Evolutionary conservation across 2,329 filamentous ascomycete genomes (phyloP), one percentile per base, ranked within the genome.

Genomic region (Scedosporium apiospermum): DNA sequence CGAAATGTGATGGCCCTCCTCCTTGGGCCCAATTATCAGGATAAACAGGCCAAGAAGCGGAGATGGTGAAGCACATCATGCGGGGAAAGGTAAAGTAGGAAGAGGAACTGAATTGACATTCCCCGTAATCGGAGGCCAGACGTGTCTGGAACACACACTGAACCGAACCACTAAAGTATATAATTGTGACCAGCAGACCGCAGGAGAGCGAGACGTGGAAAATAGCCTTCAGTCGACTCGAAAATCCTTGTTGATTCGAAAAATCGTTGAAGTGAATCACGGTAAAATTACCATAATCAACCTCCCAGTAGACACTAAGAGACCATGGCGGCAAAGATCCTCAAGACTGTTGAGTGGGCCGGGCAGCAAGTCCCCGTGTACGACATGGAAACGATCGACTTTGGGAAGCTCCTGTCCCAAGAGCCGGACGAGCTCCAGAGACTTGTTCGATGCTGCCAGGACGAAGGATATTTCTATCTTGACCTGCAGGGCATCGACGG

Each of bases 391-490:
- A 82, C 79, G 30, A 75, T 84, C 67, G 73, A 81, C 74, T 84
- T 80, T 68, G 76, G 75, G 18, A 74, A 73, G 57, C 71, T 84
- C 61, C 78, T 83, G 42, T 83, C 80, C 0, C 78, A 83, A 65
- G 80, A 84, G 64, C 80, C 81, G 6, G 72, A 70, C 21, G 82
- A 84, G 71, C 70, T 84, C 7, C 78, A 83, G 64, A 81, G 77
- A 67, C 72, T 83, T 6, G 69, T 82, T 62, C 72, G 75, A 42
- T 76, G 74, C 65, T 84, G 82, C 69, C 72, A 79, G 64, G 73
- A 77, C 21, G 76, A 80, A 41, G 82, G 82, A 1, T 84, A 78
- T 75, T 84, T 84, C 71, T 82, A 84, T 69, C 76, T 84, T 49
- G 78, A 84, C 68, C 75, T 84, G 9, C 68, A 78, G 65, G 75